phyloP scores from a whole-genome alignment of 441 rosid species.

The Adansonia gregorii region DNA sequence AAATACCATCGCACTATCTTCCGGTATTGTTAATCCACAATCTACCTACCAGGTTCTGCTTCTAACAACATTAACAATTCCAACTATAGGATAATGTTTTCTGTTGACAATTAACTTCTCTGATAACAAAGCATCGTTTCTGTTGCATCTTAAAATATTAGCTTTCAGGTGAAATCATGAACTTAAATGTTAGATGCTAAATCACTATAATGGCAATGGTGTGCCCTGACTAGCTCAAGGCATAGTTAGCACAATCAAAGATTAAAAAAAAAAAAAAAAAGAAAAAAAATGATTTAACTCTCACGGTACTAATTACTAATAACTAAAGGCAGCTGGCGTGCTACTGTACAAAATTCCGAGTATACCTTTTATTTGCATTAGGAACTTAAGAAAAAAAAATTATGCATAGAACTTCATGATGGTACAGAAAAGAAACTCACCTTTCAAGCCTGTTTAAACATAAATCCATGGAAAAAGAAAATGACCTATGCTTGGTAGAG shows the following conservation, averaged over 20 bases:
- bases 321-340: background rate
- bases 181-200: background rate
- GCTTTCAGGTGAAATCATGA: conserved; percentile 8
- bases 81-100: background rate
- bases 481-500: conserved; percentile 59
- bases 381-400: background rate
- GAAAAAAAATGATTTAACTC: too few species aligned
- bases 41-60: background rate
- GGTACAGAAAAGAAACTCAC: conserved; percentile 37
- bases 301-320: background rate
- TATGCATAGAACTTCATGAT: background rate
- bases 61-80: background rate
- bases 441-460: conserved; percentile 48
- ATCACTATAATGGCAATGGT: background rate
- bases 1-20: conserved; percentile 14
- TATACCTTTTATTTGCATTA: conserved; percentile 4
- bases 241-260: conserved; percentile 14
- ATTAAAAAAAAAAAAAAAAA: background rate
- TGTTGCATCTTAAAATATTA: background rate
- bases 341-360: background rate
- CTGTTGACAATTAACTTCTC: background rate
- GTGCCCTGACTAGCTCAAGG: conserved; percentile 4
- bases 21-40: background rate
- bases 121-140: background rate
- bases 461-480: conserved; percentile 51